phyloP scores from a whole-genome alignment of 352 stramenopile genomes.

The Phytophthora colocasiae region DNA sequence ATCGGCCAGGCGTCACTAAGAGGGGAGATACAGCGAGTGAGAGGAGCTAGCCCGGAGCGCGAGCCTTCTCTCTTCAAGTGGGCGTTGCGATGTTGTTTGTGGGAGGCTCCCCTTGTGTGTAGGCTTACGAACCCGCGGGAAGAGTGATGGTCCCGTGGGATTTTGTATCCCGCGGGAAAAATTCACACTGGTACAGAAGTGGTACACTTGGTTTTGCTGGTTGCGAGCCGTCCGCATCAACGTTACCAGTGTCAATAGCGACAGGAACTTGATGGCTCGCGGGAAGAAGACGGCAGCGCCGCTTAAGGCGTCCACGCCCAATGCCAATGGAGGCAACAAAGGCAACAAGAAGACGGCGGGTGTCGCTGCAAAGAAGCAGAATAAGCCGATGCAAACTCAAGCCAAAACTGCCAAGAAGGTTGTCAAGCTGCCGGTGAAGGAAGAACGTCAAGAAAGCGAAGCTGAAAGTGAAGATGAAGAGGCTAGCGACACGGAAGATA shows the following conservation, averaged over 20 bases:
- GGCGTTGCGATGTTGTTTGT: constrained; percentile 28
- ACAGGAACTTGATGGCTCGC: constrained; percentile 41
- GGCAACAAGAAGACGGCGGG: constrained; percentile 35
- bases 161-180: constrained; percentile 7
- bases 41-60: constrained; percentile 6
- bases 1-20: neutral
- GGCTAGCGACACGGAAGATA: constrained; percentile 60
- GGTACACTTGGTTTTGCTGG: constrained; percentile 42
- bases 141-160: constrained; percentile 3
- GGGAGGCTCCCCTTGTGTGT: constrained; percentile 15
- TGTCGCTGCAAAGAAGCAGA: constrained; percentile 35
- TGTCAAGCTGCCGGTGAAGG: constrained; percentile 30
- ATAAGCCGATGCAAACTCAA: constrained; percentile 23
- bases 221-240: constrained; percentile 27
- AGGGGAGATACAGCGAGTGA: constrained; percentile 22
- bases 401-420: constrained; percentile 25
- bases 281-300: constrained; percentile 42
- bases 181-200: constrained; percentile 9
- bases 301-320: constrained; percentile 51
- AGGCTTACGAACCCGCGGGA: constrained; percentile 18
- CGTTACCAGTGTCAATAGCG: constrained; percentile 23
- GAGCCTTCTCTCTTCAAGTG: constrained; percentile 45
- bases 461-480: constrained; percentile 43
- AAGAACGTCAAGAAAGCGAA: constrained; percentile 24
- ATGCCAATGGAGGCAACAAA: constrained; percentile 21